phyloP scores from a whole-genome alignment of 352 stramenopile species.

The Pythium folliculosum region DNA sequence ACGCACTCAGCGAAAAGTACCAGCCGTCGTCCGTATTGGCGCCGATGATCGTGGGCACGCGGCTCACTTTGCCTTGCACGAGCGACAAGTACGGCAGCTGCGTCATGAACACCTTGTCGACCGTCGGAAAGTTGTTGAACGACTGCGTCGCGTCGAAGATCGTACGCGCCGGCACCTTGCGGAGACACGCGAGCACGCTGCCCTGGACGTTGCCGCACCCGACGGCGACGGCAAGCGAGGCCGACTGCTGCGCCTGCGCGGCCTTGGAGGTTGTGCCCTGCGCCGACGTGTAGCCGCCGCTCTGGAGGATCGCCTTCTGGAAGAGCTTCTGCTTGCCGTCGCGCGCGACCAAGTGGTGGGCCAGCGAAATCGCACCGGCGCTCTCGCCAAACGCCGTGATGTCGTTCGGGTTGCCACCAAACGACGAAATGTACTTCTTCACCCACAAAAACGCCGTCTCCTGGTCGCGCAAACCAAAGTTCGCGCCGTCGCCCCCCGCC shows the following conservation, averaged over 20 bases:
- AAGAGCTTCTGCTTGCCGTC: slow-evolving; percentile 9
- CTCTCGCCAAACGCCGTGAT: slow-evolving; percentile 34
- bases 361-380: slow-evolving; percentile 8
- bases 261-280: background rate
- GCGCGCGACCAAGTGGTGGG: background rate
- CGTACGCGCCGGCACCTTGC: background rate
- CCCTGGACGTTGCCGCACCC: background rate
- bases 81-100: background rate
- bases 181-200: slow-evolving; percentile 10
- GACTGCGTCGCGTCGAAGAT: background rate
- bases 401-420: slow-evolving; percentile 40
- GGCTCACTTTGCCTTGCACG: slow-evolving; percentile 1
- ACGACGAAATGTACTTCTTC: slow-evolving; percentile 37
- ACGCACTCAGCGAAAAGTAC: background rate
- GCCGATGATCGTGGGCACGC: slow-evolving; percentile 17
- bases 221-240: background rate
- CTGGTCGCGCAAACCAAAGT: slow-evolving; percentile 32
- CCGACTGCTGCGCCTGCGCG: background rate
- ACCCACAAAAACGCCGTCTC: slow-evolving; percentile 36
- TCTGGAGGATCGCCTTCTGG: slow-evolving; percentile 19
- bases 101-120: slow-evolving; percentile 5
- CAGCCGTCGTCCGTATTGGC: slow-evolving; percentile 26
- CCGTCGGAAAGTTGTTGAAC: slow-evolving; percentile 7
- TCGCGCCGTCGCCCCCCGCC: slow-evolving; percentile 31
- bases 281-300: slow-evolving; percentile 4